Base-by-base conservation (phyloP, 2,329 filamentous ascomycete species). In the Whalleya microplaca region DNA sequence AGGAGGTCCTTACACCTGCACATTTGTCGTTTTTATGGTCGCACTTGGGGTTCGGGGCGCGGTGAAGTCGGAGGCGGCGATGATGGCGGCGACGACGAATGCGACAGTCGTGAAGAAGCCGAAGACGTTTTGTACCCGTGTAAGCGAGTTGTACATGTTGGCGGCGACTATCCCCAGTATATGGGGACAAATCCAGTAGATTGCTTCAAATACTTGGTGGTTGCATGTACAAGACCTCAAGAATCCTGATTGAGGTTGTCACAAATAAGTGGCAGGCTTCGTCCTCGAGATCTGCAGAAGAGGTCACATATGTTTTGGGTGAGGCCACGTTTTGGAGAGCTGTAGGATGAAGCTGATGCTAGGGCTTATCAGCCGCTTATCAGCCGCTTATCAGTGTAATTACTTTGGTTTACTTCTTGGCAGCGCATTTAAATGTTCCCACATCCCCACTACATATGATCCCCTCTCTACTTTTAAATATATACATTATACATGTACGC, bases 21-120 rank as follows among this genome's bases (percentile, higher is more conserved):
- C 82, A 73, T 92, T 94, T 57, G 86, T 86, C 45, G 91, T 76
- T 62, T 82, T 78, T 56, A 96, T 78, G 52, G 74, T 81, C 12
- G 85, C 86, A 45, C 76, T 84, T 0, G 92, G 91, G 6, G 83
- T 82, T 63, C 92, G 88, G 3, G 88, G 84, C 56, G 80, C 80
- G 67, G 88, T 76, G 67, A 96, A 75, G 68, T 93, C 91, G 41
- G 92, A 93, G 48, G 89, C 79, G 46, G 94, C 93, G 66, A 97
- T 91, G 56, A 96, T 78, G 52, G 83, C 84, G 50, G 87, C 93
- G 52, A 97, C 84, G 55, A 85, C 84, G 71, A 96, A 95, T 55
- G 90, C 89, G 62, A 97, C 92, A 21, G 92, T 96, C 18, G 95
- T 98, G 82, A 98, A 97, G 85, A 96, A 97, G 75, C 95, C 92